These are phyloP conservation scores for Fagopyrum tataricum DNA, from an alignment of 148 eudicot species.

Conservation along the genomic window DNA sequence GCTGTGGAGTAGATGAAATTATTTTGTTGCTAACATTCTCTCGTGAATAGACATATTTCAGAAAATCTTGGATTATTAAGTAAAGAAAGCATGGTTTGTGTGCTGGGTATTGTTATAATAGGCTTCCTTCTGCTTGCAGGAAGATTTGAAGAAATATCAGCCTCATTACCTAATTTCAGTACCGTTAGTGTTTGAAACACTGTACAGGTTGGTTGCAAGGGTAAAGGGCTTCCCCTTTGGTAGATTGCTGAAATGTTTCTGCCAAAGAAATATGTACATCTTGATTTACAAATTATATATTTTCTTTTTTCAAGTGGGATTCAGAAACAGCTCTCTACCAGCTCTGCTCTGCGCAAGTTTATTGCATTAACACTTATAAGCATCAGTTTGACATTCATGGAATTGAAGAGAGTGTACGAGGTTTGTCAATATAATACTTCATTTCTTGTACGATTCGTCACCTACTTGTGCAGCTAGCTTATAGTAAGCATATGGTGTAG, in stretches of 20 bases:
- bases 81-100: neutral
- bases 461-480: neutral
- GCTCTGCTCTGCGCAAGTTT: conserved; percentile 53
- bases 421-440: conserved; percentile 27
- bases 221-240: neutral
- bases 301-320: conserved; percentile 57
- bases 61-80: neutral
- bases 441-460: neutral
- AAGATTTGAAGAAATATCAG: conserved; percentile 72
- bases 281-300: neutral
- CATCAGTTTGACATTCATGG: conserved; percentile 82
- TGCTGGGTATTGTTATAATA: neutral
- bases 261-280: neutral
- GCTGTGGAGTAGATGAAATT: conserved; percentile 1
- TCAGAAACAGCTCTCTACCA: conserved; percentile 59
- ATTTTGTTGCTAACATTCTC: neutral
- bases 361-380: conserved; percentile 50
- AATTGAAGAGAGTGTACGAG: conserved; percentile 76
- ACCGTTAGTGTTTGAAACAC: conserved; percentile 86
- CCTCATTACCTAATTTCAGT: conserved; percentile 85
- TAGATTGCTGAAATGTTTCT: neutral
- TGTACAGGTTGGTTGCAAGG: conserved; percentile 53
- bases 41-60: neutral
- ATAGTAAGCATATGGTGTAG: conserved; percentile 27
- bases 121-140: conserved; percentile 40